Evolutionary conservation across 768 basidiomycete genomes (phyloP).

Genomic region (Hirschioporus abietinus): DNA sequence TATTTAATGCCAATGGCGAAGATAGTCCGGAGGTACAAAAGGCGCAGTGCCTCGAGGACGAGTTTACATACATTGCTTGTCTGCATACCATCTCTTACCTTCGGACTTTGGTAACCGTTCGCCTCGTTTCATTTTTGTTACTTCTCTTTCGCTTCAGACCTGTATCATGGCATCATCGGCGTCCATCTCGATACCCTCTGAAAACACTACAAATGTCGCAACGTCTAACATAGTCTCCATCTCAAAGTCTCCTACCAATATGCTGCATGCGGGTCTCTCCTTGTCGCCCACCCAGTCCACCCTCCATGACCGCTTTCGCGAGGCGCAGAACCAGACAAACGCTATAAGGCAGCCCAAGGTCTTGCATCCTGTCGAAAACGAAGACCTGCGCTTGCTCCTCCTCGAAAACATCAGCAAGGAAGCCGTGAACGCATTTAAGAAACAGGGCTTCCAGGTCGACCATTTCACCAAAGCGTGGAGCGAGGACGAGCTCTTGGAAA

Average conservation of each 20-base stretch:
- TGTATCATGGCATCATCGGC: slow-evolving; percentile 34
- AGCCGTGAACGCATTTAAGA: slow-evolving; percentile 73
- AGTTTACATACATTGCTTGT: neutral
- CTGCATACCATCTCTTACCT: no score
- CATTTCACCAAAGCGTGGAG: slow-evolving; percentile 78
- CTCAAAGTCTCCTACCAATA: slow-evolving; percentile 46
- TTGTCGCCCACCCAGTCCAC: slow-evolving; percentile 17
- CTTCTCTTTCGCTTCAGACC: slow-evolving; percentile 1
- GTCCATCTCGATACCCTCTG: slow-evolving; percentile 41
- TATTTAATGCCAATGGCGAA: no score
- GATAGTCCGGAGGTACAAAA: no score
- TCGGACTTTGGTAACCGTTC: neutral
- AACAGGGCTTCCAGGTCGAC: slow-evolving; percentile 89
- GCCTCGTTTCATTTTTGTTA: neutral
- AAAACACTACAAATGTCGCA: slow-evolving; percentile 15
- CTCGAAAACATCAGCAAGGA: slow-evolving; percentile 95
- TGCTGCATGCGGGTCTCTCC: slow-evolving; percentile 10
- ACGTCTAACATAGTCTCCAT: slow-evolving; percentile 33
- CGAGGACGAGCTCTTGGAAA: slow-evolving; percentile 90
- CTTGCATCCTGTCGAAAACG: slow-evolving; percentile 79
- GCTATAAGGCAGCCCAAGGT: slow-evolving; percentile 55
- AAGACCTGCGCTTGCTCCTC: slow-evolving; percentile 73
- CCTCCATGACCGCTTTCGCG: slow-evolving; percentile 43
- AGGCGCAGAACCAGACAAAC: slow-evolving; percentile 16
- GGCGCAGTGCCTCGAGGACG: neutral